Conservation (phyloP, 768 basidiomycete genomes). For the Macrolepiota albuminosa region DNA sequence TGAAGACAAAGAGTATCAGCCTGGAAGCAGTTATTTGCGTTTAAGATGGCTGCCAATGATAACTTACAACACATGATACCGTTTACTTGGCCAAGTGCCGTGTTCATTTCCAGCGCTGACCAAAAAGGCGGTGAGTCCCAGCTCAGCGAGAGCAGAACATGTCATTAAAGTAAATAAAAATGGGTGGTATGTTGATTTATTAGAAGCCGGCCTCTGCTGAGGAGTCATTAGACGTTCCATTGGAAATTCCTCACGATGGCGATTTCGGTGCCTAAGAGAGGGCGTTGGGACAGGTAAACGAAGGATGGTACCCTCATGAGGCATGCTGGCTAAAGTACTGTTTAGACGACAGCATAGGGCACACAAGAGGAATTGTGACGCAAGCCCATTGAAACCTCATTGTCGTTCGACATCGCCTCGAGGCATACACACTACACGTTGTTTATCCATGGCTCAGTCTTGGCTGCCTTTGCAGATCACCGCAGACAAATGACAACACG, state of each 20-base stretch:
- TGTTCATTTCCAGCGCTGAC: constrained; percentile 64
- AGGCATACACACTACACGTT: constrained; percentile 5
- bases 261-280: constrained; percentile 1
- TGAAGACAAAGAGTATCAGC: constrained; percentile 56
- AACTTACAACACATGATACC: constrained; percentile 63
- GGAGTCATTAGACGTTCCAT: constrained; percentile 10
- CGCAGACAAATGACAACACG: background rate
- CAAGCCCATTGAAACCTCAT: background rate
- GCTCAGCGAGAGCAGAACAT: constrained; percentile 63
- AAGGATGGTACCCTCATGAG: background rate
- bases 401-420: background rate
- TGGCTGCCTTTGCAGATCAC: background rate
- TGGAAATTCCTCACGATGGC: background rate
- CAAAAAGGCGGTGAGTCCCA: constrained; percentile 71
- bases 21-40: constrained; percentile 22
- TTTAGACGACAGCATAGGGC: background rate
- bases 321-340: constrained; percentile 6
- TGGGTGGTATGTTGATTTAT: constrained; percentile 56
- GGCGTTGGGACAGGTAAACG: background rate
- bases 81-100: constrained; percentile 52
- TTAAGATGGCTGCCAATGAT: background rate
- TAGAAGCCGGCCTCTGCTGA: constrained; percentile 28
- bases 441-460: background rate
- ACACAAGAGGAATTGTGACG: background rate
- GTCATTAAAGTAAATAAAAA: constrained; percentile 62